Evolutionary conservation across 768 basidiomycete species (phyloP).

Genomic region (Hericium rajendrae): DNA sequence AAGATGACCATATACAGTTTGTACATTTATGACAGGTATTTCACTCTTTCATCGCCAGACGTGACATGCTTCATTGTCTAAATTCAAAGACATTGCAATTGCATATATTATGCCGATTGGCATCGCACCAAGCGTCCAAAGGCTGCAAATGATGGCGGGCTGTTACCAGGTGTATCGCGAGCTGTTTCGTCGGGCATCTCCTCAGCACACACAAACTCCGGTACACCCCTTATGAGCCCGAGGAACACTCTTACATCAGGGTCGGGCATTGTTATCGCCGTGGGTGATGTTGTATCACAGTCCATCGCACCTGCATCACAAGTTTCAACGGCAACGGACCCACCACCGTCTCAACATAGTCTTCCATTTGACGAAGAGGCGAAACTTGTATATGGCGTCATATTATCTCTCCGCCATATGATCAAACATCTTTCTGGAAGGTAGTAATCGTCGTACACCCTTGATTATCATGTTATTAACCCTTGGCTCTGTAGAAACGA

Average conservation of each 20-base stretch:
- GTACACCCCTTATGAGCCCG: constrained; percentile 38
- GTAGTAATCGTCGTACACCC: constrained; percentile 31
- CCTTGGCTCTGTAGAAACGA: constrained; percentile 54
- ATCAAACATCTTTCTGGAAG: constrained; percentile 85
- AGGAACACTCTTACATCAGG: constrained; percentile 56
- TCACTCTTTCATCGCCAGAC: background rate
- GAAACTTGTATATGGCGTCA: constrained; percentile 94
- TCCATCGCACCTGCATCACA: constrained; percentile 30
- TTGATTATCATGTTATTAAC: background rate
- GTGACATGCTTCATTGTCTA: background rate
- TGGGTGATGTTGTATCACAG: constrained; percentile 24
- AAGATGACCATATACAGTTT: constrained; percentile 84
- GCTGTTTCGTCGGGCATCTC: constrained; percentile 36
- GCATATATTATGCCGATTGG: constrained; percentile 96
- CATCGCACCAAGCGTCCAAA: constrained; percentile 69
- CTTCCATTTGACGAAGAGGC: constrained; percentile 95
- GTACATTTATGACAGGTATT: constrained; percentile 85
- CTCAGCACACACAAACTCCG: constrained; percentile 22
- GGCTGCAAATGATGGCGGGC: constrained; percentile 53
- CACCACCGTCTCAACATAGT: constrained; percentile 25
- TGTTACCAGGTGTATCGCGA: constrained; percentile 74
- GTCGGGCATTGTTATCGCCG: constrained; percentile 63
- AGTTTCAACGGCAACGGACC: constrained; percentile 21
- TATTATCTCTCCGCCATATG: constrained; percentile 89
- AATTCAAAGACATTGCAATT: constrained; percentile 66